phyloP scores from a whole-genome alignment of 1,139 yeast species.

The Saccharomyces hybrid region DNA sequence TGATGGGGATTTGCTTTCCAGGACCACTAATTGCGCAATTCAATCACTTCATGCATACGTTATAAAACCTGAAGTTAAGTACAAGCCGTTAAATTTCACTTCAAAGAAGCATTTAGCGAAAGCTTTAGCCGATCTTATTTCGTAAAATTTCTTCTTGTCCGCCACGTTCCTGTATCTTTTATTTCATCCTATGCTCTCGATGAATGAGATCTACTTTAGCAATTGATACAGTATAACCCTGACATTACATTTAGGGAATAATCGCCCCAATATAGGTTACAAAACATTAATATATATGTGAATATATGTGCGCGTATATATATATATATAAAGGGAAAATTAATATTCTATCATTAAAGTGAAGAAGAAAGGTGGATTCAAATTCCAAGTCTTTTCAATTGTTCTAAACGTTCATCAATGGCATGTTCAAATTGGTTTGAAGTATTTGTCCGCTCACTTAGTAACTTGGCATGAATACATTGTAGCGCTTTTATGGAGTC shows the following conservation, averaged over 20 bases:
- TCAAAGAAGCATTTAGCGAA: not conserved
- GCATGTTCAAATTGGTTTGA: slow-evolving; percentile 23
- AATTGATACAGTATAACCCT: not conserved
- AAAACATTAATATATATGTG: not conserved
- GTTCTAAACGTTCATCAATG: slow-evolving; percentile 30
- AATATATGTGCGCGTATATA: not conserved
- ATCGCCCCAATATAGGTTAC: not conserved
- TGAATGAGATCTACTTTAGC: not conserved
- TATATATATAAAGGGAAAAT: not conserved
- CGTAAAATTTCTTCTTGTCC: not conserved
- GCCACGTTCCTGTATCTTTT: not conserved
- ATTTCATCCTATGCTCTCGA: not conserved
- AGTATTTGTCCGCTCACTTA: slow-evolving; percentile 37
- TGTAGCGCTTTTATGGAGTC: slow-evolving; percentile 82
- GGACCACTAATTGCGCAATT: not conserved
- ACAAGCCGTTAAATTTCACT: slow-evolving; percentile 3
- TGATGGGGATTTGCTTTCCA: not conserved
- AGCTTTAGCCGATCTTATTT: not conserved
- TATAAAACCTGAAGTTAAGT: slow-evolving; percentile 2
- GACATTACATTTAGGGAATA: not conserved
- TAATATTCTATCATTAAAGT: not conserved
- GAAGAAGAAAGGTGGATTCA: slow-evolving; percentile 8
- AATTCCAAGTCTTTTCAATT: slow-evolving; percentile 26
- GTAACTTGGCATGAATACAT: slow-evolving; percentile 71
- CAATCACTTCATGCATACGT: not conserved